Evolutionary conservation across 768 basidiomycete genomes (phyloP).

Genomic region (Fomitopsis pulvina): DNA sequence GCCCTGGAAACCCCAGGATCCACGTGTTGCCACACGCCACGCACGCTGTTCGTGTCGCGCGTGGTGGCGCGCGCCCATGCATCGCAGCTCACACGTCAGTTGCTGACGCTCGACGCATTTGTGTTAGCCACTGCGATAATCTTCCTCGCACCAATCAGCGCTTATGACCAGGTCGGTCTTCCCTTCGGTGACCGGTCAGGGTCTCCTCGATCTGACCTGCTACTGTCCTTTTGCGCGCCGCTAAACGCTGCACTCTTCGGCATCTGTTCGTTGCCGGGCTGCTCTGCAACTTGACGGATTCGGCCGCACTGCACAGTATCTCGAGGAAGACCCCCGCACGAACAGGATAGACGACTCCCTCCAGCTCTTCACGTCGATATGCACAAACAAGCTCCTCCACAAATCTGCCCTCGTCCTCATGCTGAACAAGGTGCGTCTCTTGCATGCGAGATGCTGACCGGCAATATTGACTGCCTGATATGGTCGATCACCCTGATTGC

Average conservation of each 20-base stretch:
- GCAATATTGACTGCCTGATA: not conserved
- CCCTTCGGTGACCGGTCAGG: not conserved
- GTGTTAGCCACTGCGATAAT: conserved; percentile 70
- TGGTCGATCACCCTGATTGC: not conserved
- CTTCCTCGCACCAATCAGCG: conserved; percentile 81
- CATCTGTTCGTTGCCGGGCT: not conserved
- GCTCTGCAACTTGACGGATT: not conserved
- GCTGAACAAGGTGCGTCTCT: conserved; percentile 61
- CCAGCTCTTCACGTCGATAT: conserved; percentile 69
- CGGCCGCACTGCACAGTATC: conserved; percentile 45
- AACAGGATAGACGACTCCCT: conserved; percentile 81
- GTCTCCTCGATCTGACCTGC: not conserved
- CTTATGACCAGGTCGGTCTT: conserved; percentile 69
- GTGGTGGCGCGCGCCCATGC: not conserved
- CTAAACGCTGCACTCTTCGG: conserved; percentile 1
- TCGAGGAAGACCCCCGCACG: conserved; percentile 74
- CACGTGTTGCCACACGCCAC: too few relatives aligned
- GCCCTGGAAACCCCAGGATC: too few relatives aligned
- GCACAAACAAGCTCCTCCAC: conserved; percentile 67
- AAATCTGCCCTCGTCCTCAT: conserved; percentile 69
- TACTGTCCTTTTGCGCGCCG: not conserved
- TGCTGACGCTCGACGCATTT: not conserved
- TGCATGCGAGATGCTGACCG: conserved; percentile 3
- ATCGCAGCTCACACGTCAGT: too few relatives aligned
- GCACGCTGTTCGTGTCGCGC: not conserved